Base-by-base conservation (phyloP, 1,284 basidiomycete species). In the Golubevia pallescens region DNA sequence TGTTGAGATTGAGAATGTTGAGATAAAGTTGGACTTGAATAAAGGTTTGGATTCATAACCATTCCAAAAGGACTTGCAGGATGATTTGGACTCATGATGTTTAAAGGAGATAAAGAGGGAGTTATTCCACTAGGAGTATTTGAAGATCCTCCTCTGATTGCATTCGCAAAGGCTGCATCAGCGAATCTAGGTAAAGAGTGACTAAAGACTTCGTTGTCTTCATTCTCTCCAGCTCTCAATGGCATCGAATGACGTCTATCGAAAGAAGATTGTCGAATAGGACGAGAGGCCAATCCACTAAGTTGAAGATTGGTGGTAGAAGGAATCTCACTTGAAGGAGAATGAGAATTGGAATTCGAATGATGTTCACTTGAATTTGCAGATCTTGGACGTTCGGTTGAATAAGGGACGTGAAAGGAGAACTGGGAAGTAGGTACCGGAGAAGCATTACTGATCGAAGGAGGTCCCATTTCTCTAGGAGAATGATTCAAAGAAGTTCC, bases 241-340 rank as follows among this genome's bases (percentile, higher is more conserved):
- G 73, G 68, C 14, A 62, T 38, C 58, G 73, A 70, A 28, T 75
- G 73, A 10, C 73, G 73, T 53, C 73, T 67, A 53, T 75, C 71
- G 58, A 64, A 66, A 4, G 38, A 60, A 28, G 60, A 16, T 52
- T 70, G 70, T 28, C 73, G 70, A 42, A 68, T 65, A 14, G 55
- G 10, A 13, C 23, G 10, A 57, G 55, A 34, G 23, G 23, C 13
- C 10, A 34, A n/a, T 14, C 32, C 23, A 16, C 32, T 24, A 16
- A 24, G 55, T 14, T 57, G 55, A 24, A 34, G 55, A 24, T 24
- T 24, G 10, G 13, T 16, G 14, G 55, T 13, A 28, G 28, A 28
- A 28, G 28, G 28, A 57, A 57, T 10, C 14, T 24, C 23, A 14
- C 55, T 34, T 10, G 55, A 24, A 34, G 32, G n/a, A n/a, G 23